Percentiles rank a stretch among this genome's conserved stretches.
These are phyloP conservation scores for Neofusicoccum laricinum DNA, from an alignment of 2,329 filamentous ascomycete species.

Conservation along the genomic window DNA sequence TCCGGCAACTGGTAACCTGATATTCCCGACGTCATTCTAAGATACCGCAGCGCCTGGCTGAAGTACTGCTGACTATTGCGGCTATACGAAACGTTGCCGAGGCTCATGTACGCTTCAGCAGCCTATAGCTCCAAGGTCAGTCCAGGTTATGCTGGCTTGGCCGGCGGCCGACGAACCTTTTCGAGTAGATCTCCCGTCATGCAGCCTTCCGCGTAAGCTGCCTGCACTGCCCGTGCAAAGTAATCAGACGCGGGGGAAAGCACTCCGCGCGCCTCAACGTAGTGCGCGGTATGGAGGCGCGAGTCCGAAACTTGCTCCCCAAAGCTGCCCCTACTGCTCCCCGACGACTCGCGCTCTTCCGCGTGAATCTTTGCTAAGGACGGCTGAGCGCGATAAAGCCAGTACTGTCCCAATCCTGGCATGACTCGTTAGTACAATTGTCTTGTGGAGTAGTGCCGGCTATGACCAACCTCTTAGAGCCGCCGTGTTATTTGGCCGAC, in stretches of 20 bases:
- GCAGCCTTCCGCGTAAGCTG: conserved; percentile 38
- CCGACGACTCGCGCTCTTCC: conserved; percentile 40
- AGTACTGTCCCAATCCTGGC: conserved; percentile 50
- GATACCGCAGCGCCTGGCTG: conserved; percentile 44
- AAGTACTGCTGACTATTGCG: conserved; percentile 46
- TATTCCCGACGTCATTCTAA: conserved; percentile 43
- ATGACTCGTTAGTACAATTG: conserved; percentile 41
- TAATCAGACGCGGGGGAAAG: conserved; percentile 54
- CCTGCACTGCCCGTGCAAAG: conserved; percentile 45
- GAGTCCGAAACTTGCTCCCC: conserved; percentile 21
- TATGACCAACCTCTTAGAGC: conserved; percentile 38
- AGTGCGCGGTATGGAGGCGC: conserved; percentile 39
- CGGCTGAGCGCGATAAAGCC: conserved; percentile 52
- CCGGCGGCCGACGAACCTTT: conserved; percentile 32
- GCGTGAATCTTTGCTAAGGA: conserved; percentile 48
- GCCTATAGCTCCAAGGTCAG: conserved; percentile 32
- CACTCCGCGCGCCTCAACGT: conserved; percentile 52
- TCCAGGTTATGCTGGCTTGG: neutral
- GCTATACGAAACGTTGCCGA: conserved; percentile 50
- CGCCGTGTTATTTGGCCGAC: conserved; percentile 43
- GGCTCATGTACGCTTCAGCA: conserved; percentile 52
- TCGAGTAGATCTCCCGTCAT: conserved; percentile 45
- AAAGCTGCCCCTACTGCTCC: conserved; percentile 31
- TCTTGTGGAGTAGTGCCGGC: conserved; percentile 27
- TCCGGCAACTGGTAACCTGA: conserved; percentile 42